Base-by-base conservation (phyloP, 768 basidiomycete genomes). In the Tubosaeta sp. region DNA sequence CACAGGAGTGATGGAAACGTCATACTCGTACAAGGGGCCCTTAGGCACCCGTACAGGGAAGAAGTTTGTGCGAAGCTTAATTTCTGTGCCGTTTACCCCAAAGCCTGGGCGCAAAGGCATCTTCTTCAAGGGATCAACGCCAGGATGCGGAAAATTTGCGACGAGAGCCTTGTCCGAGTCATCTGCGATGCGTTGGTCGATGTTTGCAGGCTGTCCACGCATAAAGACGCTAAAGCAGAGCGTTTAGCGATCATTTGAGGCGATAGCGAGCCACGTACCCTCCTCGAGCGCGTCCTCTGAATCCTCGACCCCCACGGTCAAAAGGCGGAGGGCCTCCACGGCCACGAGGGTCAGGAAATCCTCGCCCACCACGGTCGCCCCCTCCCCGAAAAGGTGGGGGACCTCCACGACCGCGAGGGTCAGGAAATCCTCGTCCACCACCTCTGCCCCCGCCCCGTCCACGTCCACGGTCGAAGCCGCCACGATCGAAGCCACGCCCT, bases 21-120 rank as follows among this genome's bases (percentile, higher is more conserved):
- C 75, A 49, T 80, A 80, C 49, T 80, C 79, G 54, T 70, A 70
- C 21, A 82, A 39, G 1, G 76, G 73, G 6, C 71, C 72, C 49
- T 73, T 75, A 6, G 78, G 77, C 16, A 79, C 66, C 14, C 62
- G 64, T 19, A 82, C 61, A 9, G 79, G 71, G 58, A 82, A 80
- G 66, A 79, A 80, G 48, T 80, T 80, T 3, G 79, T 64, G 19
- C 79, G 76, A 35, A 82, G 68, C 48, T 72, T 76, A 65, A 81
- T 72, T 36, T 63, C 55, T 14, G 19, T 68, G 22, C 79, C 79
- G 3, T 56, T 60, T 0, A 67, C 73, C 30, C 79, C 79, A 58
- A 71, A 80, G 47, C 69, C 72, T 18, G 78, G 78, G 25, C 79
- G 76, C n/a, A 66, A 54, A 24, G 80, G 80, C 54, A 78, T 71